Evolutionary conservation across 371 early-diverging fungal genomes (phyloP).

Genomic region (Amoeboaphelidium protococcarum): DNA sequence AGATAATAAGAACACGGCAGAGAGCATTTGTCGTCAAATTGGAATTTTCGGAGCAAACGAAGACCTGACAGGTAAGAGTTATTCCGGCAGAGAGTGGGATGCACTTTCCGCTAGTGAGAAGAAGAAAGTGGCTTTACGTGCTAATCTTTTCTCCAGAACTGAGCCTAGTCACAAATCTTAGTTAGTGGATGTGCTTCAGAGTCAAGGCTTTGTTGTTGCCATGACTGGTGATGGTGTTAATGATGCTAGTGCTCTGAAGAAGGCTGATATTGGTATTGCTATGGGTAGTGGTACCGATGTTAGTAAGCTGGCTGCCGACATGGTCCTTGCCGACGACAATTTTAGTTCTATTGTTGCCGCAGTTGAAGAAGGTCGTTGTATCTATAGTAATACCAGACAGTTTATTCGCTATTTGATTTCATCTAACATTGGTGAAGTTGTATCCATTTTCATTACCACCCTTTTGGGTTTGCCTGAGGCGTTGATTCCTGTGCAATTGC

Average conservation of each 20-base stretch:
- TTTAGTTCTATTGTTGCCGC: slow-evolving; percentile 87
- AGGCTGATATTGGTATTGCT: slow-evolving; percentile 92
- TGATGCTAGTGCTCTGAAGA: slow-evolving; percentile 90
- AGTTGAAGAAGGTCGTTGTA: slow-evolving; percentile 84
- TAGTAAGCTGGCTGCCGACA: slow-evolving; percentile 86
- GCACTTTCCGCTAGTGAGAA: slow-evolving; percentile 39
- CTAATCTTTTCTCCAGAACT: slow-evolving; percentile 69
- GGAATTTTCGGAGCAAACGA: slow-evolving; percentile 52
- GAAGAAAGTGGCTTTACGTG: slow-evolving; percentile 33
- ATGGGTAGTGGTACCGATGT: slow-evolving; percentile 97
- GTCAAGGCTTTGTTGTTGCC: slow-evolving; percentile 63
- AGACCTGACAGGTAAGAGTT: slow-evolving; percentile 39
- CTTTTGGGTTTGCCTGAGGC: slow-evolving; percentile 83
- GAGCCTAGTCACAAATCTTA: slow-evolving; percentile 84
- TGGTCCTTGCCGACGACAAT: slow-evolving; percentile 91
- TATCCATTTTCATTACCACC: slow-evolving; percentile 66
- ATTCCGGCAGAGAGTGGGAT: slow-evolving; percentile 84
- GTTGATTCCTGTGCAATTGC: slow-evolving; percentile 80
- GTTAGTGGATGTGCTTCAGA: slow-evolving; percentile 66
- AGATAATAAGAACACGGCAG: slow-evolving; percentile 80
- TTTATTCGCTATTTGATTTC: slow-evolving; percentile 73
- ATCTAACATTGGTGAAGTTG: slow-evolving; percentile 69
- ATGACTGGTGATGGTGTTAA: slow-evolving; percentile 98
- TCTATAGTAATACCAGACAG: slow-evolving; percentile 92
- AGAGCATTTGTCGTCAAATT: slow-evolving; percentile 71